Evolutionary conservation across 208 protist genomes (phyloP).

Genomic region (Wallacemonas sp.): DNA sequence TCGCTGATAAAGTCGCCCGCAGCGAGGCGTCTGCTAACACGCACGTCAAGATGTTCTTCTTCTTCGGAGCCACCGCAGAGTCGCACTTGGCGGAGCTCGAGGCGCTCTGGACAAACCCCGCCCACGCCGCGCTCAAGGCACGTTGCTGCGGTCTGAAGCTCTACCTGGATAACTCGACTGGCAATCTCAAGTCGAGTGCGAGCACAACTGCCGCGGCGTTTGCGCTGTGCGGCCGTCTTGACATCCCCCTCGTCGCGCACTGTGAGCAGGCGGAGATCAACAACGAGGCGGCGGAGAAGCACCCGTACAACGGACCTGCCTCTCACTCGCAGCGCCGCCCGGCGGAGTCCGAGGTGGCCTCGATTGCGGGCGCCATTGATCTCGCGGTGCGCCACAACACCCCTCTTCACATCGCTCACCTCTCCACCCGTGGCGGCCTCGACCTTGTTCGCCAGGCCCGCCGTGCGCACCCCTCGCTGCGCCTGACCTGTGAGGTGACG

Average conservation of each 20-base stretch:
- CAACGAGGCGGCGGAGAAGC: conserved; percentile 46
- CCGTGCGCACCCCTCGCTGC: conserved; percentile 42
- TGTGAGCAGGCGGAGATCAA: conserved; percentile 86
- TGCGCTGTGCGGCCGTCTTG: conserved; percentile 64
- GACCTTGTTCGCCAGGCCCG: conserved; percentile 74
- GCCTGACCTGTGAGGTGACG: conserved; percentile 87
- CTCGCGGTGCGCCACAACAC: conserved; percentile 61
- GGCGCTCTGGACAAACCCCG: conserved; percentile 62
- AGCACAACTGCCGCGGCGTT: conserved; percentile 67
- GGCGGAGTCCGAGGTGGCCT: conserved; percentile 63
- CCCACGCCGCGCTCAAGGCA: conserved; percentile 42
- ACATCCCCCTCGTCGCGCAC: conserved; percentile 83
- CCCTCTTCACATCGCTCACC: conserved; percentile 89
- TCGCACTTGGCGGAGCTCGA: conserved; percentile 70
- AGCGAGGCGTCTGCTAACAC: conserved; percentile 26
- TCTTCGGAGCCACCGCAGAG: conserved; percentile 75
- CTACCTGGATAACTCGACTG: conserved; percentile 89
- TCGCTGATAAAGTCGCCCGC: conserved; percentile 72
- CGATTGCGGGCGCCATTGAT: conserved; percentile 65
- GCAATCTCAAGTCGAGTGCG: conserved; percentile 73
- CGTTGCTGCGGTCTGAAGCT: conserved; percentile 85
- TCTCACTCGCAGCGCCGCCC: conserved; percentile 83
- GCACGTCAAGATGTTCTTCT: conserved; percentile 64
- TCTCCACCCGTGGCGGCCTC: conserved; percentile 85
- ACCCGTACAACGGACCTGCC: conserved; percentile 63